phyloP scores from a whole-genome alignment of 2,329 filamentous ascomycete species.

The Penicillium sp. region DNA sequence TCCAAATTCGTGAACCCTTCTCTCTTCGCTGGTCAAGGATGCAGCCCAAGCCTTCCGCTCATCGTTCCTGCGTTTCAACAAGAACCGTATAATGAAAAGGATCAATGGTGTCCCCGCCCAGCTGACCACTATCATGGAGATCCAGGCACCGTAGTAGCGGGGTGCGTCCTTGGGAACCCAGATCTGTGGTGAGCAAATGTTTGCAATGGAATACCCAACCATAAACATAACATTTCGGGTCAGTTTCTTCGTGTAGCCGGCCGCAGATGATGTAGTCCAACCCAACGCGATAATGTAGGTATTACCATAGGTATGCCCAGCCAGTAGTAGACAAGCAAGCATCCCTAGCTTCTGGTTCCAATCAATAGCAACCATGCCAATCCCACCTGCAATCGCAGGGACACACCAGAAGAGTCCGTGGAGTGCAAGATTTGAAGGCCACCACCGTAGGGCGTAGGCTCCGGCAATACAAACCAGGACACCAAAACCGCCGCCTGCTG shows the following conservation, averaged over 20 bases:
- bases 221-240: constrained; percentile 36
- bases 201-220: constrained; percentile 21
- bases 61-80: constrained; percentile 22
- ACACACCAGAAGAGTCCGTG: constrained; percentile 35
- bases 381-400: constrained; percentile 27
- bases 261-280: constrained; percentile 40
- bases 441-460: constrained; percentile 30
- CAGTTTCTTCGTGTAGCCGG: constrained; percentile 35
- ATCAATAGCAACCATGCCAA: constrained; percentile 34
- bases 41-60: not conserved
- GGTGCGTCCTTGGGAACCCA: constrained; percentile 30
- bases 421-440: constrained; percentile 35
- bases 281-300: constrained; percentile 41
- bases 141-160: constrained; percentile 37
- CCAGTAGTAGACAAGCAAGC: constrained; percentile 34
- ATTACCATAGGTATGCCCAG: constrained; percentile 33
- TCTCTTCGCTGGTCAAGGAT: constrained; percentile 6
- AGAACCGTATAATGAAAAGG: constrained; percentile 36
- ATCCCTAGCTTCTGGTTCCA: constrained; percentile 34
- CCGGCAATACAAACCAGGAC: constrained; percentile 37
- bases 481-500: constrained; percentile 40
- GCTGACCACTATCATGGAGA: constrained; percentile 33
- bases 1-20: constrained; percentile 10
- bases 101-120: constrained; percentile 40
- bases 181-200: constrained; percentile 34